Conservation (phyloP, 495 filamentous ascomycete genomes). For the Neurospora pannonica region DNA sequence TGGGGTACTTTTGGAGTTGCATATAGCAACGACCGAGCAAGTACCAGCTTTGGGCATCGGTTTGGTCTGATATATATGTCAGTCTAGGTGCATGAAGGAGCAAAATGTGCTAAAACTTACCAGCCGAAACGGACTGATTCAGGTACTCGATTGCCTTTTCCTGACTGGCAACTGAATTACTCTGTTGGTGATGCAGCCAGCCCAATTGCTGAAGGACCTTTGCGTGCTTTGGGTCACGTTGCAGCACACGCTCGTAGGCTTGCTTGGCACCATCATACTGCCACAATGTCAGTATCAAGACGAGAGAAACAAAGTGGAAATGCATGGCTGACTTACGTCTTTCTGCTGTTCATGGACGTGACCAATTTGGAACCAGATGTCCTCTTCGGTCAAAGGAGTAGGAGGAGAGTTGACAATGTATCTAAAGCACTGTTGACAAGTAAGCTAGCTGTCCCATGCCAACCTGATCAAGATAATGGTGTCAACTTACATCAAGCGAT, state of each 20-base stretch:
- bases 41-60: conserved; percentile 97
- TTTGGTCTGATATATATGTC: conserved; percentile 58
- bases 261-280: conserved; percentile 88
- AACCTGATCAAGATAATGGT: background rate
- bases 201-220: conserved; percentile 98
- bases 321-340: conserved; percentile 57
- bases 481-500: conserved; percentile 69
- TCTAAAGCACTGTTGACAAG: conserved; percentile 70
- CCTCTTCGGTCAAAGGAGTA: conserved; percentile 87
- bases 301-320: background rate
- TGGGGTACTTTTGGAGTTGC: conserved; percentile 98
- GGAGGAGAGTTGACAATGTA: conserved; percentile 95
- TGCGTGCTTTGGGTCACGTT: conserved; percentile 90
- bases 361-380: conserved; percentile 99
- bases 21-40: conserved; percentile 97
- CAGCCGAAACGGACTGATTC: conserved; percentile 91
- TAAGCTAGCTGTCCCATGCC: conserved; percentile 20
- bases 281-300: conserved; percentile 22
- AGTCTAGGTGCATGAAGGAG: background rate
- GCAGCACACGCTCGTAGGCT: conserved; percentile 87
- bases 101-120: conserved; percentile 42
- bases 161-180: conserved; percentile 76
- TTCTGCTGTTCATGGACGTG: conserved; percentile 99
- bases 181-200: conserved; percentile 96
- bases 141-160: conserved; percentile 95